Evolutionary conservation across 345 rosid species (phyloP).

Genomic region (Stellera chamaejasme): DNA sequence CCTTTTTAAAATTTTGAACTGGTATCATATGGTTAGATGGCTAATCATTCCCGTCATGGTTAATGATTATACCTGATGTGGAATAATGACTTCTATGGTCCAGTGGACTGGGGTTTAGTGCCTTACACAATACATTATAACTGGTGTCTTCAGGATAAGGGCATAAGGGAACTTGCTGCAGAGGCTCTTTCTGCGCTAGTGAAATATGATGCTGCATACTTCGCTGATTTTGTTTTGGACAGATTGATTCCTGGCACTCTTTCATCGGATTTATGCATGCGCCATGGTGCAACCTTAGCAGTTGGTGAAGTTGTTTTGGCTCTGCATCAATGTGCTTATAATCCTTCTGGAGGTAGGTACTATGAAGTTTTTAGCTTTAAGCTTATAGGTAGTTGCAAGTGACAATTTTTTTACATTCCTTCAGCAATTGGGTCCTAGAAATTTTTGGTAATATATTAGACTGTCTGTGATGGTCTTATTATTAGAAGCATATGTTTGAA

Average conservation of each 20-base stretch:
- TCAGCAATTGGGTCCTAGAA: no score
- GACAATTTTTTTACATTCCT: no score
- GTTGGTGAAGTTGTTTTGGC: constrained; percentile 78
- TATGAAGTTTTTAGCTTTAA: constrained; percentile 7
- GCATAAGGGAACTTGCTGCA: constrained; percentile 85
- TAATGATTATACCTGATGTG: not conserved
- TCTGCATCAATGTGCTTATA: constrained; percentile 45
- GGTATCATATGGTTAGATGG: no score
- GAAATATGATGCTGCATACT: constrained; percentile 65
- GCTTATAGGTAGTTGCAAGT: not conserved
- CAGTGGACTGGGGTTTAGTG: not conserved
- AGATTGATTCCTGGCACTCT: constrained; percentile 75
- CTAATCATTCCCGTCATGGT: no score
- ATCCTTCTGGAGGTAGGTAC: constrained; percentile 60
- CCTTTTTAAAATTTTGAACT: no score
- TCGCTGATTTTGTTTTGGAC: constrained; percentile 53
- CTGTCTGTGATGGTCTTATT: no score
- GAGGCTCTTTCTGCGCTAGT: constrained; percentile 90
- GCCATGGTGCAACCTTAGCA: constrained; percentile 95
- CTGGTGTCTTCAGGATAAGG: constrained; percentile 58
- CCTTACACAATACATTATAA: constrained; percentile 1
- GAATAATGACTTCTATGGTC: constrained; percentile 7
- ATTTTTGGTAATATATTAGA: no score
- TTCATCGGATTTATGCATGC: constrained; percentile 80
- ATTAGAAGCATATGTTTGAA: no score